These are phyloP conservation scores for Ganoderma lucidum DNA, from an alignment of 1,284 basidiomycete species.

Conservation along the genomic window DNA sequence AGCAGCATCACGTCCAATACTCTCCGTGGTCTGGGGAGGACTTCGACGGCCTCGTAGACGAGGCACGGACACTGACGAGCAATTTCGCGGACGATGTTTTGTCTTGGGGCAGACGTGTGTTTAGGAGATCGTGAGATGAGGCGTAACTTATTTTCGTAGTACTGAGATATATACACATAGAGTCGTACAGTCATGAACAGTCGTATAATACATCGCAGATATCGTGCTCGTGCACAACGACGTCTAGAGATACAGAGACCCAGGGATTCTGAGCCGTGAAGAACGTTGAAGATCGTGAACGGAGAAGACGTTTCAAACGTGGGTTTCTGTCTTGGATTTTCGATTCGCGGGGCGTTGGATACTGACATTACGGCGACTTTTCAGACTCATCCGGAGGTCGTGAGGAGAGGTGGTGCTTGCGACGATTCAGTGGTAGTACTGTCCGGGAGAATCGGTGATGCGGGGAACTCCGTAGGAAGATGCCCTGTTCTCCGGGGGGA, in stretches of 20 bases:
- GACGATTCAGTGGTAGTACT: not conserved
- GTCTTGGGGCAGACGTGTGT: conserved; percentile 49
- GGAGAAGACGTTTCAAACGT: not conserved
- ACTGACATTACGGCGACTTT: not conserved
- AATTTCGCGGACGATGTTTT: conserved; percentile 46
- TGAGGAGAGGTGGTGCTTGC: not conserved
- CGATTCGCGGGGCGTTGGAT: not conserved
- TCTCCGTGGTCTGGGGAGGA: conserved; percentile 64
- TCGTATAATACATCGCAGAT: conserved; percentile 24
- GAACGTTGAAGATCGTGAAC: conserved; percentile 10
- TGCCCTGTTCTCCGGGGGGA: not conserved
- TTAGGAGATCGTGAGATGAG: conserved; percentile 43
- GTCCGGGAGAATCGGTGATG: conserved; percentile 4
- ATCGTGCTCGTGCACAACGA: conserved; percentile 15
- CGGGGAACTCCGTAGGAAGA: not conserved
- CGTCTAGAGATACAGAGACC: conserved; percentile 19
- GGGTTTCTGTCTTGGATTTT: conserved; percentile 9
- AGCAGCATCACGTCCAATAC: conserved; percentile 46
- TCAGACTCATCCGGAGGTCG: not conserved
- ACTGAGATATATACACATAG: not conserved
- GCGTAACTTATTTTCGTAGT: conserved; percentile 18
- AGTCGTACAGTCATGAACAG: conserved; percentile 17
- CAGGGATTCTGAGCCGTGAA: conserved; percentile 8
- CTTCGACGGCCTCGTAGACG: conserved; percentile 56
- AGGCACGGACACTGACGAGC: conserved; percentile 65